phyloP scores from a whole-genome alignment of 2,329 filamentous ascomycete species.

The Trichoderma guizhouense region DNA sequence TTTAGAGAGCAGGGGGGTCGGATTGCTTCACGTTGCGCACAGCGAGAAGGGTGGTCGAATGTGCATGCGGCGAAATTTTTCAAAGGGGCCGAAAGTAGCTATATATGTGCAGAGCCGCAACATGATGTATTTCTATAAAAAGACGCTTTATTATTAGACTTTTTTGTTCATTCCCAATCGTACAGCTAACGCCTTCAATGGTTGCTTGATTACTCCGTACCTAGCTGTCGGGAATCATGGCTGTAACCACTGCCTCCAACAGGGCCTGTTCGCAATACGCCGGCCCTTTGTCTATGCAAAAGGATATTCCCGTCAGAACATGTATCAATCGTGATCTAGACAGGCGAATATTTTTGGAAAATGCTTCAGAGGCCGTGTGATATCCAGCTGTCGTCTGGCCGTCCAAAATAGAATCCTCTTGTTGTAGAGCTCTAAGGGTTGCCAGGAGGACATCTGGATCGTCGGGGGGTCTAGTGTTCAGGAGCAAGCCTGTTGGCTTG shows the following conservation, averaged over 20 bases:
- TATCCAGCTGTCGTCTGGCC: background rate
- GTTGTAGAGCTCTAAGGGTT: background rate
- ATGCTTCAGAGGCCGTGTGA: background rate
- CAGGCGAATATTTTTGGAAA: background rate
- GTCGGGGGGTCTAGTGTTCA: background rate
- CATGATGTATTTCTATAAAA: background rate
- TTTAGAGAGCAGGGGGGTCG: background rate
- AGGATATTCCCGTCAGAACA: slow-evolving; percentile 1
- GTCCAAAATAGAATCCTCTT: background rate
- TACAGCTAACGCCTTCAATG: background rate
- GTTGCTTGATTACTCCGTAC: background rate
- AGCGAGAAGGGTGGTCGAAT: background rate
- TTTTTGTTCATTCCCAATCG: background rate
- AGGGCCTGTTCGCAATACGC: background rate
- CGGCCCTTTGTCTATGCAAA: slow-evolving; percentile 12
- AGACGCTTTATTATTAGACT: background rate
- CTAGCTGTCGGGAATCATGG: background rate
- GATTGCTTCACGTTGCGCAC: background rate
- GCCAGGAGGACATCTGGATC: background rate
- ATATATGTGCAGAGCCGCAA: background rate
- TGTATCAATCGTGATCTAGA: slow-evolving; percentile 2
- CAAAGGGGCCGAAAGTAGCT: background rate
- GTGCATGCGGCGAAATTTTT: background rate
- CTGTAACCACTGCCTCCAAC: background rate
- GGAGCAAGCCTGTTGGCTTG: background rate